Evolutionary conservation across 2,329 filamentous ascomycete genomes (phyloP).

Genomic region (Thelonectria discophora): DNA sequence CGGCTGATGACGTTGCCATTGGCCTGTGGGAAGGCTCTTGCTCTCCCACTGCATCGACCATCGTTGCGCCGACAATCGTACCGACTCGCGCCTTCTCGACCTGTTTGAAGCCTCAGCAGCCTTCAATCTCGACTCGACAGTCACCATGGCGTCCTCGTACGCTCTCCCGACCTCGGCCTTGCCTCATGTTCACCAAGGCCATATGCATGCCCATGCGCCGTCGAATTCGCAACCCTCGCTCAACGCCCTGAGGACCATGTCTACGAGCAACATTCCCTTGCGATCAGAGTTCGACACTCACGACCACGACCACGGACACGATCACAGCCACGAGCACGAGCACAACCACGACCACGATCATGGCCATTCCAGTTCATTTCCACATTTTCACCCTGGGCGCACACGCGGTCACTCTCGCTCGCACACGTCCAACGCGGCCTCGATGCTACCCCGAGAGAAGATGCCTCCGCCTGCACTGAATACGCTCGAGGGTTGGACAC

Average conservation of each 20-base stretch:
- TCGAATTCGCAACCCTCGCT: constrained; percentile 52
- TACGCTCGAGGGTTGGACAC: constrained; percentile 52
- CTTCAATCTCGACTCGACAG: constrained; percentile 6
- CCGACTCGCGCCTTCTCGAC: constrained; percentile 20
- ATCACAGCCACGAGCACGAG: constrained; percentile 44
- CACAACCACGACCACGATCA: constrained; percentile 33
- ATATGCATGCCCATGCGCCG: constrained; percentile 52
- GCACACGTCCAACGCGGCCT: constrained; percentile 44
- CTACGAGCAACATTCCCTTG: constrained; percentile 45
- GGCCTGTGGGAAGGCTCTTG: constrained; percentile 32
- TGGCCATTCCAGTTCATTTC: constrained; percentile 36
- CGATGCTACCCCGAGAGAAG: constrained; percentile 44
- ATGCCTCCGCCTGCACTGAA: constrained; percentile 45
- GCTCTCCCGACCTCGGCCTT: constrained; percentile 61
- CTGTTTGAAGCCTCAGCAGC: constrained; percentile 9
- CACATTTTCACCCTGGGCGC: constrained; percentile 29
- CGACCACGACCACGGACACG: constrained; percentile 44
- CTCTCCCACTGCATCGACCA: constrained; percentile 32
- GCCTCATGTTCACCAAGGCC: constrained; percentile 57
- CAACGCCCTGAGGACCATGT: constrained; percentile 50
- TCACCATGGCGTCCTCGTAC: constrained; percentile 61
- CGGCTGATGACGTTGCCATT: constrained; percentile 41
- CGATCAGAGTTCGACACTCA: constrained; percentile 45
- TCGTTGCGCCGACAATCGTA: constrained; percentile 34
- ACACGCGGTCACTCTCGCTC: constrained; percentile 44